Conservation (phyloP, 2,329 filamentous ascomycete genomes). For the Scolecobasidium constrictum region DNA sequence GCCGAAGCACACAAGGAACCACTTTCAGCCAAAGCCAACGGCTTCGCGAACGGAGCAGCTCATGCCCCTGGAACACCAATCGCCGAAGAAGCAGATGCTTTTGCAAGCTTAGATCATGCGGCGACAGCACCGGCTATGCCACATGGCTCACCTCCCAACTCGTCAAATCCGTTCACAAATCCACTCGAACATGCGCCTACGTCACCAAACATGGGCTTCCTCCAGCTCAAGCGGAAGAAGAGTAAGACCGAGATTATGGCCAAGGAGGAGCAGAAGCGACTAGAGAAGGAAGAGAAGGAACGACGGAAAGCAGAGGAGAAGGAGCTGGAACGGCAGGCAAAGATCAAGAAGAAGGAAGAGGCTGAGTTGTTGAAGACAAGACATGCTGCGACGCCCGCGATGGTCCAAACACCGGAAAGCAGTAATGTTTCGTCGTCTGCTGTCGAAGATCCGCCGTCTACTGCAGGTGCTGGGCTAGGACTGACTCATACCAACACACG, state of each 20-base stretch:
- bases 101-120: constrained; percentile 54
- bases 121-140: constrained; percentile 46
- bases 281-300: constrained; percentile 35
- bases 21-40: constrained; percentile 32
- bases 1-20: constrained; percentile 40
- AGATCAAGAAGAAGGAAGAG: constrained; percentile 30
- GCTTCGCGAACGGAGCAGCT: constrained; percentile 10
- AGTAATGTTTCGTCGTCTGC: constrained; percentile 1
- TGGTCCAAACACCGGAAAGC: too few species aligned
- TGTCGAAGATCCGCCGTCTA: constrained; percentile 1
- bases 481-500: constrained; percentile 31
- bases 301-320: constrained; percentile 46
- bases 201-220: constrained; percentile 14
- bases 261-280: constrained; percentile 5
- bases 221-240: constrained; percentile 10
- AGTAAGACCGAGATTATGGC: constrained; percentile 3
- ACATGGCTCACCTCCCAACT: constrained; percentile 21
- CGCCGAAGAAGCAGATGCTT: constrained; percentile 34
- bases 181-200: constrained; percentile 13
- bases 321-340: constrained; percentile 19
- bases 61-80: constrained; percentile 27
- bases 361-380: constrained; percentile 35
- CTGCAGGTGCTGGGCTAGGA: constrained; percentile 36
- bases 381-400: neutral
- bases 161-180: constrained; percentile 13